A percentile compares a stretch with the other conserved stretches of the same genome.
Conservation (phyloP, 805 yeast genomes). For the Candida sithepensis region DNA sequence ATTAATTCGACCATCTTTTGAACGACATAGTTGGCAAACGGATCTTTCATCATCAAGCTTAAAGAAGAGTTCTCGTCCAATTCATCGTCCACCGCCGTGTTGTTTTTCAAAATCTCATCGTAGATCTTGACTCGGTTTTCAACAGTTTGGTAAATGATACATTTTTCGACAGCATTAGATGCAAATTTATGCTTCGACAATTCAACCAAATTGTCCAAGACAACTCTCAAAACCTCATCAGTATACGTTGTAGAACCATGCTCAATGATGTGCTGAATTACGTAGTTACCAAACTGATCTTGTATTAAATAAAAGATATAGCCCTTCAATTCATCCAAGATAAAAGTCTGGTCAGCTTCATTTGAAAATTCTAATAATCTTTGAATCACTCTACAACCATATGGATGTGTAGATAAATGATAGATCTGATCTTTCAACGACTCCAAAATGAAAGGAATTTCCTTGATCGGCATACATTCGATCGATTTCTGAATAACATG, state of each 20-base stretch:
- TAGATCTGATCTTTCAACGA: constrained; percentile 70
- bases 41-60: constrained; percentile 94
- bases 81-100: constrained; percentile 36
- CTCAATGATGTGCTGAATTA: constrained; percentile 91
- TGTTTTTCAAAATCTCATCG: constrained; percentile 60
- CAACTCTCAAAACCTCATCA: constrained; percentile 56
- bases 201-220: constrained; percentile 56
- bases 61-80: constrained; percentile 68
- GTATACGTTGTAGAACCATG: constrained; percentile 67
- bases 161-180: constrained; percentile 94
- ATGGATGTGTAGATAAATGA: constrained; percentile 89
- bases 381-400: constrained; percentile 97
- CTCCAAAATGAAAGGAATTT: constrained; percentile 67
- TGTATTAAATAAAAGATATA: constrained; percentile 76
- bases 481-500: constrained; percentile 96
- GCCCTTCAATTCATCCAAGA: constrained; percentile 68
- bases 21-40: constrained; percentile 94
- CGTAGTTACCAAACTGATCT: constrained; percentile 97
- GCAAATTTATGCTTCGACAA: constrained; percentile 97
- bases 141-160: constrained; percentile 69
- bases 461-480: constrained; percentile 73
- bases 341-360: constrained; percentile 57
- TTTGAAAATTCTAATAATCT: constrained; percentile 79
- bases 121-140: constrained; percentile 61
- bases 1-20: constrained; percentile 89